Conservation (phyloP, 257 asterid species). For the Prunella vulgaris region DNA sequence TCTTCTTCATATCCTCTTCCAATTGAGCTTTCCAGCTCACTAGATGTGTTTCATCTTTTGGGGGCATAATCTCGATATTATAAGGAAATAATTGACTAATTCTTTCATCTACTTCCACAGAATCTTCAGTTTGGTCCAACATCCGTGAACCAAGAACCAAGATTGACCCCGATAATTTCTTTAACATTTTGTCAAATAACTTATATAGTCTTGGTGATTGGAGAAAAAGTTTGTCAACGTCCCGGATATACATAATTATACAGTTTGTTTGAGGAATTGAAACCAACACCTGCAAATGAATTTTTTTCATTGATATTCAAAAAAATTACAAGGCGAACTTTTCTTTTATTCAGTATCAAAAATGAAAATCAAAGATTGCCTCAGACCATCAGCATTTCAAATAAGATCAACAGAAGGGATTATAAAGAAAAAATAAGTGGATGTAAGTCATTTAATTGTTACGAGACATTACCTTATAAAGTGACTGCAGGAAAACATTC, state of each 20-base stretch:
- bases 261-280: constrained; percentile 48
- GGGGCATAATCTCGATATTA: constrained; percentile 70
- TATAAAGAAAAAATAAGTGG: background rate
- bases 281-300: constrained; percentile 63
- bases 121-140: constrained; percentile 49
- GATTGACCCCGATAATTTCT: constrained; percentile 71
- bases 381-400: constrained; percentile 1
- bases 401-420: constrained; percentile 2
- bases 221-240: constrained; percentile 59
- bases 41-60: constrained; percentile 71
- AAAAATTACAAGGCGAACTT: background rate
- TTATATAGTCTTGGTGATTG: constrained; percentile 54
- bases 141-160: constrained; percentile 83
- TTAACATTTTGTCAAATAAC: constrained; percentile 62
- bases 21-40: constrained; percentile 78
- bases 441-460: background rate
- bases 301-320: background rate
- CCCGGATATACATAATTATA: constrained; percentile 70
- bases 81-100: constrained; percentile 63
- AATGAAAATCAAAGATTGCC: background rate
- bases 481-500: constrained; percentile 52
- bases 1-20: constrained; percentile 71
- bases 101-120: constrained; percentile 47
- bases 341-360: background rate
- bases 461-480: constrained; percentile 49